Conservation (phyloP, 139 green algal genomes). For the Micractinium conductrix region DNA sequence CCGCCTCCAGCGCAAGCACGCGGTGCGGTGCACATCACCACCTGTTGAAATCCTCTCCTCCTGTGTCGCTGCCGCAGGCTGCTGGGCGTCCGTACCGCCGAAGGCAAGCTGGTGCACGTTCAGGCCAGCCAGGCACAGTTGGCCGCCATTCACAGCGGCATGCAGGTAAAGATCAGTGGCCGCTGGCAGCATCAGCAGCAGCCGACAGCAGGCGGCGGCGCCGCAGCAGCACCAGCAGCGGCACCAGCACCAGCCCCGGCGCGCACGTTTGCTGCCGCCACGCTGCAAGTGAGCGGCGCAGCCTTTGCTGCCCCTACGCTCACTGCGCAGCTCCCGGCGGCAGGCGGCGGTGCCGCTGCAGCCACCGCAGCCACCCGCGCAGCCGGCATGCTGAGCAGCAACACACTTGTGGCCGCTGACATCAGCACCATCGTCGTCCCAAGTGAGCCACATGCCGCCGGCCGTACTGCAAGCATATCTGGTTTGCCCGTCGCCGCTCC, state of each 20-base stretch:
- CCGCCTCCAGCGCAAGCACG: too few relatives aligned
- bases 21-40: not conserved
- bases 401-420: not conserved
- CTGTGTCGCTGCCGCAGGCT: conserved; percentile 2
- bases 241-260: not conserved
- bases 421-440: conserved; percentile 17
- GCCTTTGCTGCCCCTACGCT: conserved; percentile 6
- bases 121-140: not conserved
- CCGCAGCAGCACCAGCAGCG: not conserved
- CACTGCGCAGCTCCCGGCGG: not conserved
- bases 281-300: not conserved
- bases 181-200: not conserved
- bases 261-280: not conserved
- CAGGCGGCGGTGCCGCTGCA: not conserved
- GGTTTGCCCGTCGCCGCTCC: too few relatives aligned
- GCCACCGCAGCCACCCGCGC: not conserved
- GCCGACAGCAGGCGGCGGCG: not conserved
- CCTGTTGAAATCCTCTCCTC: not conserved
- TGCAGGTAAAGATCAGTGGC: conserved; percentile 15
- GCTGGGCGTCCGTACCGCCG: conserved; percentile 6
- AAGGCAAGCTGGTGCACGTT: not conserved
- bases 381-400: not conserved
- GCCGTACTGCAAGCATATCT: too few relatives aligned
- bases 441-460: not conserved
- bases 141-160: not conserved